phyloP scores from a whole-genome alignment of 441 rosid genomes.

The Populus trichocarpa region DNA sequence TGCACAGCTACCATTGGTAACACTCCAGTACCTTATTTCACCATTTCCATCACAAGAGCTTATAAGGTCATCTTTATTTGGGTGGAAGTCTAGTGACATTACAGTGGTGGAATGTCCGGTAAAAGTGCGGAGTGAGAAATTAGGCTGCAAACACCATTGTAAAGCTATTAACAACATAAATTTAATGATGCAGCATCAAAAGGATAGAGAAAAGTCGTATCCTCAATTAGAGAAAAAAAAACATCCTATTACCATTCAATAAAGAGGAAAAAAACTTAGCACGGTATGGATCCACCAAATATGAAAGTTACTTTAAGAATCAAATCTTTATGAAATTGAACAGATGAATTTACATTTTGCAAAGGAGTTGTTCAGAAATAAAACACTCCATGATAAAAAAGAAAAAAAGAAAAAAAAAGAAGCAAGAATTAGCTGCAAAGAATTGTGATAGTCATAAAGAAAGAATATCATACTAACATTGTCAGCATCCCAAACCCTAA shows the following conservation, averaged over 20 bases:
- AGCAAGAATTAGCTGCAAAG: neutral
- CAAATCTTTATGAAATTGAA: neutral
- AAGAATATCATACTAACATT: conserved; percentile 45
- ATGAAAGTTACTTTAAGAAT: neutral
- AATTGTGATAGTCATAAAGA: conserved; percentile 2
- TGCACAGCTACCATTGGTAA: conserved; percentile 72
- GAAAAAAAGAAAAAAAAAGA: neutral
- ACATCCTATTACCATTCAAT: neutral
- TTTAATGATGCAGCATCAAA: neutral
- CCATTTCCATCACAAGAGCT: conserved; percentile 87
- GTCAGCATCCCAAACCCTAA: conserved; percentile 94
- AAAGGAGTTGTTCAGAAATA: neutral
- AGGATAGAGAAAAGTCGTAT: neutral
- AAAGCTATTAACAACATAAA: conserved; percentile 5
- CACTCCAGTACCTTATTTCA: conserved; percentile 93
- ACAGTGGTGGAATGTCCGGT: conserved; percentile 72
- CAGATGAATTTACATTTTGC: neutral
- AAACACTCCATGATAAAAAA: neutral
- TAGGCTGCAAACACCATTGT: conserved; percentile 56
- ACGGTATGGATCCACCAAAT: neutral
- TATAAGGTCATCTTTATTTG: conserved; percentile 78
- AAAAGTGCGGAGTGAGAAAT: conserved; percentile 72
- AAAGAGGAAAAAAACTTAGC: neutral
- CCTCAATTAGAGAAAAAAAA: neutral
- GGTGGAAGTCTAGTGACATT: conserved; percentile 91